Base-by-base conservation (phyloP, 805 yeast genomes). In the Zygosaccharomyces rouxii region DNA sequence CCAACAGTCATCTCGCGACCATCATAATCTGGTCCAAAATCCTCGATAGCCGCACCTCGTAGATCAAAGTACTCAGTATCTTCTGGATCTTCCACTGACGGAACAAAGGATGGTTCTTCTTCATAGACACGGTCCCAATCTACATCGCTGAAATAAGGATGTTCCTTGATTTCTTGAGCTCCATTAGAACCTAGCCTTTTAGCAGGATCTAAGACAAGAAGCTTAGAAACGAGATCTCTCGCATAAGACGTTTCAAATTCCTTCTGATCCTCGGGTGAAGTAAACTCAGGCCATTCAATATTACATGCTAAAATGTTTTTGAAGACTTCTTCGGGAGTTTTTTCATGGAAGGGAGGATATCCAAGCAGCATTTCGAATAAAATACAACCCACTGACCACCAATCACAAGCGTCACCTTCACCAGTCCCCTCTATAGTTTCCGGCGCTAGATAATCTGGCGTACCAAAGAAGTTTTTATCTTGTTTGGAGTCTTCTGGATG, bases 311-410 rank as follows among this genome's bases (percentile, higher is more conserved):
- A 70, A 43, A 95, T 92, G 54, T 89, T 89, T 47, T 81, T 78
- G 64, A 94, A 94, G 0, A 94, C 96, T 50, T 74, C 71, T 37
- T 84, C 86, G 0, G 97, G 94, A 1, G 89, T 76, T 4, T 73
- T 72, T 1, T 86, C 95, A 64, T 87, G 94, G 66, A 94, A 94
- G 2, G 99, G 99, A 1, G 99, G 97, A 63, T 81, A 86, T 0
- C 99, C 99, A 64, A 84, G 86, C 35, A 89, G 62, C 62, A 94
- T 84, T 68, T 94, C 99, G 71, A 92, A 94, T 48, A 92, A 68
- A 10, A 94, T 89, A 66, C 98, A 92, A 0, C 99, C 99, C 29
- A 92, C 79, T 2, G 98, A 88, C 99, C 99, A 94, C 99, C 99
- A 82, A 55, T 68, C 71, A 53, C 68, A 53, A 23, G 83, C 78